Percentiles rank a stretch among this genome's conserved stretches.
phyloP scores from a whole-genome alignment of 169 alveolate species.

The Plasmodium reichenowi region DNA sequence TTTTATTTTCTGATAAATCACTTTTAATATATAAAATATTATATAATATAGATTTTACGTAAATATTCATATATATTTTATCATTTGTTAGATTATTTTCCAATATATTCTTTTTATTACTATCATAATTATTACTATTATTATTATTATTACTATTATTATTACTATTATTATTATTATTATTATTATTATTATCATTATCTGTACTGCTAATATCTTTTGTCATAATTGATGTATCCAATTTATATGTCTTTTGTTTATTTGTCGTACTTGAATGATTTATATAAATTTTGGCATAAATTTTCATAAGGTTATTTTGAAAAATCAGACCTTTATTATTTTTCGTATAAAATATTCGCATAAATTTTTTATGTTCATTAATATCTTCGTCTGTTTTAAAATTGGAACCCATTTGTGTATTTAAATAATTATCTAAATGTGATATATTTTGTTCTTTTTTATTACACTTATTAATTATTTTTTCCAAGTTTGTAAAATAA shows the following conservation, averaged over 20 bases:
- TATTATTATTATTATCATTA: background rate
- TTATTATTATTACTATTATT: background rate
- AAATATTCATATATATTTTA: constrained; percentile 54
- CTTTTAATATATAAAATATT: constrained; percentile 51
- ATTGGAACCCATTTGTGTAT: constrained; percentile 31
- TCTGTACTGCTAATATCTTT: background rate
- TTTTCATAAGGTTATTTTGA: constrained; percentile 48
- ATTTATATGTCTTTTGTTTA: constrained; percentile 5
- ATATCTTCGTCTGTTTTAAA: constrained; percentile 43
- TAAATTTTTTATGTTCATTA: constrained; percentile 35
- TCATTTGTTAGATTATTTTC: constrained; percentile 4
- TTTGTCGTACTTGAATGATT: constrained; percentile 6
- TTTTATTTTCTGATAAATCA: constrained; percentile 40
- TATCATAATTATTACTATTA: background rate
- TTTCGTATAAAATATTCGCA: constrained; percentile 41
- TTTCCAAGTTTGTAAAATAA: constrained; percentile 54
- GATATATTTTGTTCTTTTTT: constrained; percentile 48
- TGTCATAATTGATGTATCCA: too few relatives aligned
- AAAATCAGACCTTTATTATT: constrained; percentile 53
- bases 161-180: background rate
- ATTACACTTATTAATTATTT: constrained; percentile 41
- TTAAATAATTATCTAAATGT: constrained; percentile 21
- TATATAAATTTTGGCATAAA: constrained; percentile 41
- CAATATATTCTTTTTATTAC: background rate
- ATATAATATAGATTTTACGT: constrained; percentile 52